Evolutionary conservation across 2,329 filamentous ascomycete species (phyloP), one percentile per base, ranked within the genome.

Genomic region (Dactylonectria macrodidyma): DNA sequence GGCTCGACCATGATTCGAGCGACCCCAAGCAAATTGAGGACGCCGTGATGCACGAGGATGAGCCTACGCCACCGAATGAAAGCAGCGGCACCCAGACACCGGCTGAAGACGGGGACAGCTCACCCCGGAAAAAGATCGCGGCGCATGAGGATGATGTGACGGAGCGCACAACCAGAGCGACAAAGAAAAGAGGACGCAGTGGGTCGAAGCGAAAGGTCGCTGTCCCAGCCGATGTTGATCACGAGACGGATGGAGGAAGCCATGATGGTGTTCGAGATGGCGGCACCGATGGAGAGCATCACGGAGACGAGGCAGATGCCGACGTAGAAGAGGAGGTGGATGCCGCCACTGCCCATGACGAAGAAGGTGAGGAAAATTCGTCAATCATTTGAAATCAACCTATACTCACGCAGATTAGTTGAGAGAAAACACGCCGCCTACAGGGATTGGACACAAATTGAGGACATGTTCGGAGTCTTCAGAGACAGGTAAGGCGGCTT

Each of bases 391-490:
- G 70, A 67, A 41, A 24, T 41, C 11, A 61, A 5, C 14, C n/a
- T 52, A 60, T 70, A 76, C 75, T 76, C 67, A 78, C 73, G 11
- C 22, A 7, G 22, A 66, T 68, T 75, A 95, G 93, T 93, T 71
- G 89, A 93, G 76, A 91, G 90, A 77, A 96, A 95, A 82, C 91
- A 91, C 77, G 88, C 89, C 38, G 95, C 95, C 0, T 91, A 95
- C 77, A 93, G 95, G 63, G 90, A 94, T 72, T 88, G 98, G 74
- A 87, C 90, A 19, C 88, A 89, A 19, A 92, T 99, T 50, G 95
- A 98, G 79, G 92, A 92, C 79, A 93, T 96, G 78, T 99, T 99
- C 82, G 90, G 92, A 66, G 88, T 92, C 19, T 93, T 98, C 77
- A 90, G 95, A 76, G 95, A 95, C 71, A 91, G 90, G 91, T 93